A percentile compares a stretch with the other conserved stretches of the same genome.
Evolutionary conservation across 2,329 filamentous ascomycete species (phyloP).

Genomic region (Eutypa lata): DNA sequence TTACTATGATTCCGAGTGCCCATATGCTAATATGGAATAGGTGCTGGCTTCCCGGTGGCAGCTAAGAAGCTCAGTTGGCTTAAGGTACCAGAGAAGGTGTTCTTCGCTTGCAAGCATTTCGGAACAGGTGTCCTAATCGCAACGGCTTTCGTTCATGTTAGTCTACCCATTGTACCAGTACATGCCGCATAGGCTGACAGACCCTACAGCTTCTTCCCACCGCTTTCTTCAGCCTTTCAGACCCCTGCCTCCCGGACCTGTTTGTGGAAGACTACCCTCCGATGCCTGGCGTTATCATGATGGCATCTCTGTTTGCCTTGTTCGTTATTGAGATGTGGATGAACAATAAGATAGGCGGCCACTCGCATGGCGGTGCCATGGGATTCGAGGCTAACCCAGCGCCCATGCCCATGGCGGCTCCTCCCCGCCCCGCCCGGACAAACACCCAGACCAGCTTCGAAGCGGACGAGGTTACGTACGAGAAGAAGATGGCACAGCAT

Average conservation of each 20-base stretch:
- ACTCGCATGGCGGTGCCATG: slow-evolving; percentile 55
- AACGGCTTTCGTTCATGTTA: slow-evolving; percentile 69
- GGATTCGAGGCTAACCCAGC: slow-evolving; percentile 32
- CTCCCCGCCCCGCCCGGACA: slow-evolving; percentile 30
- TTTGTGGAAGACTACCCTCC: slow-evolving; percentile 59
- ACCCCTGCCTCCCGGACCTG: slow-evolving; percentile 56
- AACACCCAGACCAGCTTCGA: slow-evolving; percentile 29
- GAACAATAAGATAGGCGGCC: slow-evolving; percentile 56
- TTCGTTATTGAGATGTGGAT: slow-evolving; percentile 63
- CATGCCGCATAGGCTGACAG: slow-evolving; percentile 3
- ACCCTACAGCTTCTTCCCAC: slow-evolving; percentile 50
- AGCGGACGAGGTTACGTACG: slow-evolving; percentile 32
- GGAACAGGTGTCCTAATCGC: slow-evolving; percentile 71
- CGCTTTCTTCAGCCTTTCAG: slow-evolving; percentile 50
- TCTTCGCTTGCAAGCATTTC: slow-evolving; percentile 64
- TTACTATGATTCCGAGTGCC: neutral
- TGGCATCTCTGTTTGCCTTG: slow-evolving; percentile 57
- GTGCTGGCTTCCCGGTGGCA: slow-evolving; percentile 50
- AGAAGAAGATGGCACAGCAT: slow-evolving; percentile 39
- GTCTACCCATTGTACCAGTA: slow-evolving; percentile 13
- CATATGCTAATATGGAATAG: slow-evolving; percentile 20
- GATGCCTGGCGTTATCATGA: slow-evolving; percentile 64
- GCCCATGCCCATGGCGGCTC: slow-evolving; percentile 10
- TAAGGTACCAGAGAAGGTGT: slow-evolving; percentile 53
- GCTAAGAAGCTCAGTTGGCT: slow-evolving; percentile 56